phyloP scores from a whole-genome alignment of 768 basidiomycete genomes.

The Leccinum rimulosum region DNA sequence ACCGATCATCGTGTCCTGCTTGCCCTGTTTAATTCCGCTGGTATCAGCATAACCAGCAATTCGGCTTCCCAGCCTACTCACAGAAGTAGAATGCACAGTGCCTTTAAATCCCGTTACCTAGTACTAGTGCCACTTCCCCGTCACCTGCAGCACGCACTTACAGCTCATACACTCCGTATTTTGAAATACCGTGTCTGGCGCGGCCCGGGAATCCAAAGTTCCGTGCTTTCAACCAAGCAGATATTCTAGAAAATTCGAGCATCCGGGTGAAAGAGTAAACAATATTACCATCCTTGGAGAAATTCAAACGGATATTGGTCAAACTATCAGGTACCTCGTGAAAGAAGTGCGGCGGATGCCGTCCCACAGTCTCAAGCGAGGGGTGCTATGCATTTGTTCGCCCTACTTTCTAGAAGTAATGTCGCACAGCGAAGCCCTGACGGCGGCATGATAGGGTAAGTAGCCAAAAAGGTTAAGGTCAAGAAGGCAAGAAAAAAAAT shows the following conservation, averaged over 20 bases:
- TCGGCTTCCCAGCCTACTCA: neutral
- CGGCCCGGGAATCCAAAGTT: neutral
- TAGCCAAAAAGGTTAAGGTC: conserved; percentile 12
- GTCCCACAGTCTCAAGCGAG: conserved; percentile 2
- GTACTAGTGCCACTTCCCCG: neutral
- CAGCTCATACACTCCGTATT: neutral
- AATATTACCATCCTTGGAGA: conserved; percentile 6
- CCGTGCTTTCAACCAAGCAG: neutral
- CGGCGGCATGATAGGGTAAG: conserved; percentile 4
- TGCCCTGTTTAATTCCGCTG: neutral
- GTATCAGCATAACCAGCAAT: neutral
- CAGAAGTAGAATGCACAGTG: neutral
- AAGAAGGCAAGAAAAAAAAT: conserved; percentile 5
- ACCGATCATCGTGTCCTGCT: neutral
- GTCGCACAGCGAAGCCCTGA: conserved; percentile 5
- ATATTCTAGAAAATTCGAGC: conserved; percentile 2
- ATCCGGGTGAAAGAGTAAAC: neutral
- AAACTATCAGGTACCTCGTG: conserved; percentile 6
- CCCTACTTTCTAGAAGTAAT: conserved; percentile 10
- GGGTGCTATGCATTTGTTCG: conserved; percentile 1
- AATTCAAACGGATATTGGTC: conserved; percentile 2
- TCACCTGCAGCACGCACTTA: neutral
- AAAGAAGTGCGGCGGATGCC: conserved; percentile 6
- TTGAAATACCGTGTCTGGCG: neutral
- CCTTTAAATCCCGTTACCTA: neutral